Conservation (phyloP, 179 eudicot species). For the Beta corolliflora region DNA sequence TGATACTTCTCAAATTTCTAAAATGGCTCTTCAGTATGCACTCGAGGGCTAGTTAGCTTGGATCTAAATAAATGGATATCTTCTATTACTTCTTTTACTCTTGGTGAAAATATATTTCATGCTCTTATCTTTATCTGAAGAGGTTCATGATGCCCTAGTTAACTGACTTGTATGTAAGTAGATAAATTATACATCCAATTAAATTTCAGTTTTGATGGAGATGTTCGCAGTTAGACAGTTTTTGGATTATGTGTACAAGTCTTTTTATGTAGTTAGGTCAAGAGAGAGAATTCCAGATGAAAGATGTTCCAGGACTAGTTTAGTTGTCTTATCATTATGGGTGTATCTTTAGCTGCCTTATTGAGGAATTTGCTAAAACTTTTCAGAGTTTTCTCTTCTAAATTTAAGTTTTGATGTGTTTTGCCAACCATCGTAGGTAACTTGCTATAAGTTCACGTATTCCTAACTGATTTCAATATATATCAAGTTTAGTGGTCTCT, state of each 20-base stretch:
- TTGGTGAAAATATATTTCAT: neutral
- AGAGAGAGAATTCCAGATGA: neutral
- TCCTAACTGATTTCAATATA: neutral
- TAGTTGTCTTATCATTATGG: neutral
- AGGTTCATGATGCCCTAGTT: neutral
- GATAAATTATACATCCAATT: neutral
- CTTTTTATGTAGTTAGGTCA: neutral
- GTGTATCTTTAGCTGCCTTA: neutral
- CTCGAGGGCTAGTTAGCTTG: neutral
- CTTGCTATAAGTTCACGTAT: neutral
- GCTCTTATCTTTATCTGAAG: neutral
- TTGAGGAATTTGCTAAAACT: neutral
- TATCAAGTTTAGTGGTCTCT: neutral
- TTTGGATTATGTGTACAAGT: neutral
- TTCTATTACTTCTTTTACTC: neutral
- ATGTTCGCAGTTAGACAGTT: neutral
- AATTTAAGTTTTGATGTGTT: neutral
- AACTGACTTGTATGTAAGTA: neutral
- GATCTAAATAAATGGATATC: neutral
- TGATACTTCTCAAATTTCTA: too few relatives aligned
- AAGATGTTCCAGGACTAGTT: neutral
- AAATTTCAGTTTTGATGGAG: neutral
- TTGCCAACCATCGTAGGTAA: neutral
- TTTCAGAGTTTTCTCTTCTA: neutral
- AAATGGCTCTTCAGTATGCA: too few relatives aligned